Conservation (phyloP, 2,329 filamentous ascomycete species). For the Talaromyces sp. region DNA sequence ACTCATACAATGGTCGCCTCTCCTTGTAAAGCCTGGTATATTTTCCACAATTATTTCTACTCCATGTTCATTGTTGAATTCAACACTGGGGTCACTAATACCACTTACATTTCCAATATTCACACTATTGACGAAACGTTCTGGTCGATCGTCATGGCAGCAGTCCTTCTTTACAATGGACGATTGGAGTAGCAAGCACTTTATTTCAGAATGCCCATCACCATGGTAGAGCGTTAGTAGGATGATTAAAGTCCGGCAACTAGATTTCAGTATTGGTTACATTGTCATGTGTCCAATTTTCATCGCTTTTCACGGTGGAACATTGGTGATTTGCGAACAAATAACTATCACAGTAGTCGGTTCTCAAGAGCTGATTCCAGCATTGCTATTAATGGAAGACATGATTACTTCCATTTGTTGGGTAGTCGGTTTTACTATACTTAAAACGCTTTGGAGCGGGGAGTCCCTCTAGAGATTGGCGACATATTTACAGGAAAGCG, state of each 20-base stretch:
- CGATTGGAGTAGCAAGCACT: not conserved
- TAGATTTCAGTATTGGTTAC: not conserved
- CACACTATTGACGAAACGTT: not conserved
- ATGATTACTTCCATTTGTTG: not conserved
- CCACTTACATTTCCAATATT: not conserved
- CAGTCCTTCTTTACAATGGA: not conserved
- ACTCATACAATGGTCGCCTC: not conserved
- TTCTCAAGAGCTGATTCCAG: not conserved
- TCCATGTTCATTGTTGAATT: not conserved
- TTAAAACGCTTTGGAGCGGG: not conserved
- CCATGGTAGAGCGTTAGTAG: not conserved
- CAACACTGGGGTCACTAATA: not conserved
- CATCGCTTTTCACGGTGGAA: not conserved
- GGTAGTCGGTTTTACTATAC: not conserved
- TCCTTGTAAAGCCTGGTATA: not conserved
- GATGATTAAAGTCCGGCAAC: not conserved
- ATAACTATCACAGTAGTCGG: not conserved
- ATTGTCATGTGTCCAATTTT: constrained; percentile 1
- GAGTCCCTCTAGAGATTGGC: not conserved
- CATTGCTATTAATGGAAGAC: not conserved
- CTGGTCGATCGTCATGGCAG: not conserved
- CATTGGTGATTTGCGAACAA: not conserved
- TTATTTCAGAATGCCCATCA: not conserved
- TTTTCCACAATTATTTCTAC: not conserved
- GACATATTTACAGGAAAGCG: not conserved